Base-by-base conservation (phyloP, 78 protist species). In the Blattamonas nauphoetae region DNA sequence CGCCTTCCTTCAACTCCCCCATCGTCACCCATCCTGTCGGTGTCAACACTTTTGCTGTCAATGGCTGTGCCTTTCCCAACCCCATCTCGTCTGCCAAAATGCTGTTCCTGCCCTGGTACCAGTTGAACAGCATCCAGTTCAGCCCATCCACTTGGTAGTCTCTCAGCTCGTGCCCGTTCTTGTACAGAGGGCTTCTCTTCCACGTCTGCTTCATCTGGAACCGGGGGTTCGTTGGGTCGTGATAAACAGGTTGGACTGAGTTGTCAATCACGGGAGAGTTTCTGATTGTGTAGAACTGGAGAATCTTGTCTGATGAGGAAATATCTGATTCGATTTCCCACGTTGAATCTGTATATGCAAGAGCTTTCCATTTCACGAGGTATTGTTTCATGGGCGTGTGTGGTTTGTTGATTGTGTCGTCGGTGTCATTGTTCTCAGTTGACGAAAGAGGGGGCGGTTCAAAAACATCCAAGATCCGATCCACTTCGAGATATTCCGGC, bases 61-160 rank as follows among this genome's bases (percentile, higher is more conserved):
- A n/a, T n/a, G n/a, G 96, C n/a, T 89, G 81, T 11, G 88, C 35
- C 88, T 85, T 85, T 43, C 88, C 88, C 41, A 85, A 38, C 45
- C 88, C 88, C 88, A 85, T 85, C 79, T 85, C 85, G 44, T 85
- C 88, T 1, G 78, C 63, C 4, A 88, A 11, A 41, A 81, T 79
- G 34, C 77, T 85, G 42, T 42, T 79, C 46, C 85, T 36, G 36
- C 44, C 41, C 45, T 35, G 35, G 34, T 1, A 1, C 86, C 87
- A 81, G 41, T 84, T 6, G 36, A 46, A 45, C 33, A n/a, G 42
- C 55, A 88, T 36, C 71, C 79, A 88, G 36, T 88, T 81, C 2
- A 88, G 42, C 21, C 90, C 90, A 2, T 1, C 4, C 77, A 81
- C 38, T 41, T 88, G 90, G 44, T 88, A 88, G 42, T 41, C 42